phyloP scores from a whole-genome alignment of 1,139 yeast species.

The Blastobotrys aristatus region DNA sequence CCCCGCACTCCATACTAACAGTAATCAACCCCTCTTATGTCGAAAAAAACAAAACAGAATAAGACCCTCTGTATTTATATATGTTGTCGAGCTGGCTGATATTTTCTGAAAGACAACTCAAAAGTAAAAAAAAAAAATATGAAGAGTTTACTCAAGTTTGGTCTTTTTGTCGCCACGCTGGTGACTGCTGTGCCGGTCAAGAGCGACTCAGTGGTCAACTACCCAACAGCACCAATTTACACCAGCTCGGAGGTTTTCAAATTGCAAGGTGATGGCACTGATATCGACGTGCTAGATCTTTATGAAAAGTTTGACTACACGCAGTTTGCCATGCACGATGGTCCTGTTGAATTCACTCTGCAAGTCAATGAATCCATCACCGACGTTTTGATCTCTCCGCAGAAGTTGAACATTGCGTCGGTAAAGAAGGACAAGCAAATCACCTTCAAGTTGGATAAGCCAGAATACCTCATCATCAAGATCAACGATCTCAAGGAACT shows the following conservation, averaged over 20 bases:
- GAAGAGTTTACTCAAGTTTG: neutral
- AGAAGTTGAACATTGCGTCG: neutral
- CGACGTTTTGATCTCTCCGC: neutral
- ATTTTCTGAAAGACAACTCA: too few relatives aligned
- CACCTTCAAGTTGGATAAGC: neutral
- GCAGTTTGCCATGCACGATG: neutral
- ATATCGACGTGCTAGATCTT: neutral
- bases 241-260: neutral
- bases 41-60: too few relatives aligned
- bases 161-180: neutral
- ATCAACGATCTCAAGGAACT: neutral
- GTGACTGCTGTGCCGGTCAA: neutral
- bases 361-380: neutral
- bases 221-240: neutral
- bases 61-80: neutral
- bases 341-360: neutral
- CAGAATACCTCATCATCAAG: constrained; percentile 1
- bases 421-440: neutral
- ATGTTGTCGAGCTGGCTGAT: neutral
- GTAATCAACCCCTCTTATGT: too few relatives aligned
- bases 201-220: neutral
- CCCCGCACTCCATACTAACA: neutral
- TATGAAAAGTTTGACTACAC: neutral
- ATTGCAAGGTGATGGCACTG: neutral
- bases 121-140: neutral